These are phyloP conservation scores for Colletotrichum tropicale DNA, from an alignment of 2,329 filamentous ascomycete genomes.

Conservation along the genomic window DNA sequence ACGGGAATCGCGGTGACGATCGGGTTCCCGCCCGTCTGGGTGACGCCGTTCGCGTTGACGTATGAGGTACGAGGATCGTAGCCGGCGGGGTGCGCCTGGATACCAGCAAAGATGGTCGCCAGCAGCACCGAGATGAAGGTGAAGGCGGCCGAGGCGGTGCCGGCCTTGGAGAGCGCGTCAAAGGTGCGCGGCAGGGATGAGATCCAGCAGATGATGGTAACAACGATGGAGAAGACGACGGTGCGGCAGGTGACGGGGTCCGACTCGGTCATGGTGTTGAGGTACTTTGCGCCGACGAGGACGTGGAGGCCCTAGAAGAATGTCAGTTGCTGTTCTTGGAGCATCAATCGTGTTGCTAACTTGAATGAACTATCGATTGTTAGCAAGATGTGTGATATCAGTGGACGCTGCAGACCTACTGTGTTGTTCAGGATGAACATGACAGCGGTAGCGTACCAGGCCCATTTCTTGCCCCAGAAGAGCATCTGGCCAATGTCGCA, in stretches of 20 bases:
- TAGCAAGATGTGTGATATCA: background rate
- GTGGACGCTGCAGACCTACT: slow-evolving; percentile 12
- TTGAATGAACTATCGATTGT: slow-evolving; percentile 5
- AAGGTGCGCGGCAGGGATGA: slow-evolving; percentile 89
- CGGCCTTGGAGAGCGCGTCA: slow-evolving; percentile 77
- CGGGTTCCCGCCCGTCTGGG: slow-evolving; percentile 59
- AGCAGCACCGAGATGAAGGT: slow-evolving; percentile 89
- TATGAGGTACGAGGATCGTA: slow-evolving; percentile 58
- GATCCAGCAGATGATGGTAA: slow-evolving; percentile 76
- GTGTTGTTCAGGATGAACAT: slow-evolving; percentile 97
- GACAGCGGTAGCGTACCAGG: slow-evolving; percentile 71
- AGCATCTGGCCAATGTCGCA: slow-evolving; percentile 96
- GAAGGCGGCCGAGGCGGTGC: slow-evolving; percentile 80
- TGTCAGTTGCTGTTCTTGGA: background rate
- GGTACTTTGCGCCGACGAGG: slow-evolving; percentile 82
- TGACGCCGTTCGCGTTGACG: slow-evolving; percentile 27
- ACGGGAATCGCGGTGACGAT: slow-evolving; percentile 72
- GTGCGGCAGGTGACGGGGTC: slow-evolving; percentile 73
- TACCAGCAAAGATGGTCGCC: slow-evolving; percentile 80
- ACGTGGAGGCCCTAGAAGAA: slow-evolving; percentile 73
- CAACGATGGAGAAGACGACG: slow-evolving; percentile 77
- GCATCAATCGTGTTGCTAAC: background rate
- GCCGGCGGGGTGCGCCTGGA: slow-evolving; percentile 75
- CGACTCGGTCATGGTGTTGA: slow-evolving; percentile 84
- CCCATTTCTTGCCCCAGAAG: slow-evolving; percentile 83